A percentile compares a stretch with the other conserved stretches of the same genome.
Evolutionary conservation across 2,329 filamentous ascomycete species (phyloP).

Genomic region (Ophiostoma ulmi): DNA sequence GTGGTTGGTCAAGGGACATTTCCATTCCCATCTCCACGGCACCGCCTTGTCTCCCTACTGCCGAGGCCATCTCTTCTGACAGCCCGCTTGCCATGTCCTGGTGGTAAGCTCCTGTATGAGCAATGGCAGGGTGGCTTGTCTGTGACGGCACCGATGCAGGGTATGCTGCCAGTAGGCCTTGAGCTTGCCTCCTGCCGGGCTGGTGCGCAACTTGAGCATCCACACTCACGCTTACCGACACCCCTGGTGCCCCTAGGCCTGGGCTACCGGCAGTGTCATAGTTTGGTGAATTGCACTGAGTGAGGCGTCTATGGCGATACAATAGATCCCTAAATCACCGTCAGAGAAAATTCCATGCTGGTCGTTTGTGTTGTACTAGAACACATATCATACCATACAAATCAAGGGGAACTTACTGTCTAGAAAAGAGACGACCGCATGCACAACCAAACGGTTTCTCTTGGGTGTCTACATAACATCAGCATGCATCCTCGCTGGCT

Average conservation of each 20-base stretch:
- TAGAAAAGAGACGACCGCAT: slow-evolving; percentile 13
- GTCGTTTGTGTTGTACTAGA: background rate
- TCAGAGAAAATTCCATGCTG: background rate
- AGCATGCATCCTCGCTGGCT: background rate
- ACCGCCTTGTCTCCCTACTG: background rate
- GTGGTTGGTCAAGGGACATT: background rate
- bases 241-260: background rate
- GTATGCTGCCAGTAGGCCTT: background rate
- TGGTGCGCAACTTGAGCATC: background rate
- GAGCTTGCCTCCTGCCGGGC: background rate
- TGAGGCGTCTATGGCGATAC: background rate
- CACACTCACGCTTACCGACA: background rate
- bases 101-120: background rate
- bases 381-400: background rate
- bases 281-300: background rate
- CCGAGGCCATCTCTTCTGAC: too few species aligned
- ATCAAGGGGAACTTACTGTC: background rate
- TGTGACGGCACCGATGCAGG: background rate
- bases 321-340: background rate
- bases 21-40: background rate
- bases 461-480: slow-evolving; percentile 8
- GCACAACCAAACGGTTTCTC: slow-evolving; percentile 14
- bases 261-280: background rate
- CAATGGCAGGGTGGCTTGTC: background rate
- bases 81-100: background rate